Evolutionary conservation across 176 grass and related monocot species (phyloP).

Genomic region (Phoenix dactylifera): DNA sequence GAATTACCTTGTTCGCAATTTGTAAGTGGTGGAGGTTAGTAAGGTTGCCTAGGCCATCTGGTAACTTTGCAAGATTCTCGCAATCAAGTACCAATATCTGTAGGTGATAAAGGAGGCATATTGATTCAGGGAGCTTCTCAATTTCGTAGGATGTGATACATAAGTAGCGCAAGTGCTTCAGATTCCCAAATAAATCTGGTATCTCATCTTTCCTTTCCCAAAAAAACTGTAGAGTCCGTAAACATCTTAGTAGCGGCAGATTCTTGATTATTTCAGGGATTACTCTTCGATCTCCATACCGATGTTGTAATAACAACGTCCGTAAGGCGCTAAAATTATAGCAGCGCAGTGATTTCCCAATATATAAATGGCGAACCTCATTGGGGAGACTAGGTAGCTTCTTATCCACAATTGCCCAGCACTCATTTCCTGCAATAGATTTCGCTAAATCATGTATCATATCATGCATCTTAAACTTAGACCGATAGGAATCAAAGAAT

Average conservation of each 20-base stretch:
- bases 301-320: background rate
- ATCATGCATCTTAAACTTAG: conserved; percentile 34
- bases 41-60: no score
- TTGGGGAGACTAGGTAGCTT: background rate
- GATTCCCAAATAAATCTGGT: background rate
- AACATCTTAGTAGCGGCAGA: background rate
- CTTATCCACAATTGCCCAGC: background rate
- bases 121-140: no score
- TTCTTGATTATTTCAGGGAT: no score
- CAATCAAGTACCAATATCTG: no score
- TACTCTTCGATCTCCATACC: no score
- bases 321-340: background rate
- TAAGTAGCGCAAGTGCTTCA: background rate
- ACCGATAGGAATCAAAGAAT: no score
- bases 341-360: background rate
- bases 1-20: no score
- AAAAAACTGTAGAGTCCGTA: background rate
- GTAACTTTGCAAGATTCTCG: no score
- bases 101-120: no score
- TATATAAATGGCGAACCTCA: background rate
- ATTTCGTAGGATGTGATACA: no score
- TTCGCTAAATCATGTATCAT: conserved; percentile 34
- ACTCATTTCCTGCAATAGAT: conserved; percentile 12
- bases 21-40: no score
- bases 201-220: background rate